Base-by-base conservation (phyloP, 1,139 yeast genomes). In the Zygosaccharomyces sapae region DNA sequence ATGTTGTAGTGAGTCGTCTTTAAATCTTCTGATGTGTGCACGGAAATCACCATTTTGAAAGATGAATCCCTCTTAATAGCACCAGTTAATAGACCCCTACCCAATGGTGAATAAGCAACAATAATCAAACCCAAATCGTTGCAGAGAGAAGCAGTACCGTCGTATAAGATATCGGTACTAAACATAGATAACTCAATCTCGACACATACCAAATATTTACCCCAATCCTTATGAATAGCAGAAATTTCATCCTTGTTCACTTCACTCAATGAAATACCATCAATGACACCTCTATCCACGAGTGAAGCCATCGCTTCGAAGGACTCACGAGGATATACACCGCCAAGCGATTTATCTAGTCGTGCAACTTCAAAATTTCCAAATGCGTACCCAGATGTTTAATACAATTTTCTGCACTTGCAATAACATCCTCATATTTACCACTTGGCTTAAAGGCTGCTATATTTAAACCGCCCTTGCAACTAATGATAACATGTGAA, bases 51-150 rank as follows among this genome's bases (percentile, higher is more conserved):
- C 81, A 85, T 13, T 37, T 12, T 37, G 19, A 37, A 37, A 5
- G 20, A 27, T 19, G 40, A 24, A 24, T 37, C 40, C 31, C 73
- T 62, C 38, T 70, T 76, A 48, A 79, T 74, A 13, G 70, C 54
- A 48, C 92, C 94, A 5, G 94, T 81, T 50, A 88, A 73, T 48
- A 81, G 67, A 0, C 96, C 96, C 58, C 86, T 74, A n/a, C 88
- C 82, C 51, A 88, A 71, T 36, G 96, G 96, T 24, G 95, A 83
- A 67, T 88, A 87, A 24, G 90, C 87, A 51, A 85, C 69, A 34
- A 86, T 70, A 6, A 92, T 84, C 47, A 87, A 75, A n/a, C 70
- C 71, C 34, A 76, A 70, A 50, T 81, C 82, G n/a, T 67, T 70
- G 51, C 79, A 74, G 3, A 71, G 66, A 12, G 72, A 74, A 52